Percentiles rank a stretch among this genome's conserved stretches.
Evolutionary conservation across 1,284 basidiomycete genomes (phyloP).

Genomic region (Trametes pubescens): DNA sequence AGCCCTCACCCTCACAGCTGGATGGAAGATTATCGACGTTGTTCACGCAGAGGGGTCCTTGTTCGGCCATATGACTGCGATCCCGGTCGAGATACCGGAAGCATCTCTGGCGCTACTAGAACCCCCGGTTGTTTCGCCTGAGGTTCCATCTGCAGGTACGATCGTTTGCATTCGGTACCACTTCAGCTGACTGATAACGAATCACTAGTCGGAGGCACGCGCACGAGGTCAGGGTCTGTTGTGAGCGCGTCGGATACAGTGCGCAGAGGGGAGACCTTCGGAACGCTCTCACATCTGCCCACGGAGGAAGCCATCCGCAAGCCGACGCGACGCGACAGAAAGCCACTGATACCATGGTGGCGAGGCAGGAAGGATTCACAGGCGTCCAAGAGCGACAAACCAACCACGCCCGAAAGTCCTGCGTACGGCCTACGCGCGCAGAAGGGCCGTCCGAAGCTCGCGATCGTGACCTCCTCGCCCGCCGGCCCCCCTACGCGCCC

Average conservation of each 20-base stretch:
- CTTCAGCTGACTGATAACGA: neutral
- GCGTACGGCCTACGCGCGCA: neutral
- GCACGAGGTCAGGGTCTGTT: constrained; percentile 26
- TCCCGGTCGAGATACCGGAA: constrained; percentile 59
- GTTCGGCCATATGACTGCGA: constrained; percentile 73
- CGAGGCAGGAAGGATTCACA: constrained; percentile 19
- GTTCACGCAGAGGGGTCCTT: constrained; percentile 64
- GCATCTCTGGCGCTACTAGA: constrained; percentile 31
- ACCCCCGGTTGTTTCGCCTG: neutral
- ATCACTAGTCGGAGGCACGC: constrained; percentile 2
- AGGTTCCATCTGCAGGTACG: constrained; percentile 1
- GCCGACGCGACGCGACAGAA: constrained; percentile 21
- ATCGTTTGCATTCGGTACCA: neutral
- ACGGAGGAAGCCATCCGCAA: constrained; percentile 39
- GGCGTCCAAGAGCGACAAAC: neutral
- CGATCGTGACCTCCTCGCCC: constrained; percentile 25
- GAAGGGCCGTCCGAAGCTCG: constrained; percentile 23
- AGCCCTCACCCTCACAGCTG: constrained; percentile 62
- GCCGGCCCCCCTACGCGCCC: neutral
- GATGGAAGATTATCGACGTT: constrained; percentile 72
- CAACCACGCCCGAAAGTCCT: constrained; percentile 21
- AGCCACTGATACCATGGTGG: constrained; percentile 27
- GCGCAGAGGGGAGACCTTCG: constrained; percentile 42
- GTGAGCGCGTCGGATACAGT: constrained; percentile 29
- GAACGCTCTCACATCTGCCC: constrained; percentile 38